phyloP scores from a whole-genome alignment of 2,329 filamentous ascomycete genomes.

The Microdochium paspali region DNA sequence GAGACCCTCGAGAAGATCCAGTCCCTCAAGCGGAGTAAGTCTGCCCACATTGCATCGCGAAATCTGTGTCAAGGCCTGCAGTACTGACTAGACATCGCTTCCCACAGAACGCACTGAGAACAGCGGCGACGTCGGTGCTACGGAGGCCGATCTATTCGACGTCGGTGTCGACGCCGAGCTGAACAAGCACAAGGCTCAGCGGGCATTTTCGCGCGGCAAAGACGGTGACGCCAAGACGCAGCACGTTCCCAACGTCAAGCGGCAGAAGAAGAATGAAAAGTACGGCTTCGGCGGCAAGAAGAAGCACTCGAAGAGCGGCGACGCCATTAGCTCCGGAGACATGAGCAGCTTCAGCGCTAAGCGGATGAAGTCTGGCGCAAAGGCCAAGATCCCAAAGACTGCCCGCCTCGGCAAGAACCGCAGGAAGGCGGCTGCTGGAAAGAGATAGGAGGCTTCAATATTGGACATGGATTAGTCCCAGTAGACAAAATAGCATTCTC shows the following conservation, averaged over 20 bases:
- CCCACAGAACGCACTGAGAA: slow-evolving; percentile 71
- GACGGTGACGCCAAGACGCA: slow-evolving; percentile 28
- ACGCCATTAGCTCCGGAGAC: slow-evolving; percentile 75
- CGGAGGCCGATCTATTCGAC: slow-evolving; percentile 85
- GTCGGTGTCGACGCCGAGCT: slow-evolving; percentile 69
- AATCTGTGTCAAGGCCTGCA: neutral
- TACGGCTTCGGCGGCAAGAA: slow-evolving; percentile 97
- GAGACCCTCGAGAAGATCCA: slow-evolving; percentile 95
- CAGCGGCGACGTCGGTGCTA: slow-evolving; percentile 50
- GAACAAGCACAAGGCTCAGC: slow-evolving; percentile 33
- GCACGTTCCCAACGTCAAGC: slow-evolving; percentile 53
- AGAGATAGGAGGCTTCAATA: slow-evolving; percentile 15
- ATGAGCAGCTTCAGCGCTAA: slow-evolving; percentile 70
- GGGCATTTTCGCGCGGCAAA: slow-evolving; percentile 26
- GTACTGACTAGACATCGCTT: slow-evolving; percentile 12
- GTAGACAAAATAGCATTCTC: neutral
- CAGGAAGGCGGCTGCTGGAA: slow-evolving; percentile 33
- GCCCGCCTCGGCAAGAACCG: slow-evolving; percentile 40
- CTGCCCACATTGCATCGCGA: neutral
- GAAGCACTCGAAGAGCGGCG: slow-evolving; percentile 79
- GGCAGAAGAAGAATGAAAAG: slow-evolving; percentile 89
- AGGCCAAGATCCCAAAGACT: slow-evolving; percentile 26
- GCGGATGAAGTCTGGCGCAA: slow-evolving; percentile 64
- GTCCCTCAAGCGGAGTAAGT: slow-evolving; percentile 86
- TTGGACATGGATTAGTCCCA: neutral